Evolutionary conservation across 768 basidiomycete genomes (phyloP).

Genomic region (Suillus brevipes): DNA sequence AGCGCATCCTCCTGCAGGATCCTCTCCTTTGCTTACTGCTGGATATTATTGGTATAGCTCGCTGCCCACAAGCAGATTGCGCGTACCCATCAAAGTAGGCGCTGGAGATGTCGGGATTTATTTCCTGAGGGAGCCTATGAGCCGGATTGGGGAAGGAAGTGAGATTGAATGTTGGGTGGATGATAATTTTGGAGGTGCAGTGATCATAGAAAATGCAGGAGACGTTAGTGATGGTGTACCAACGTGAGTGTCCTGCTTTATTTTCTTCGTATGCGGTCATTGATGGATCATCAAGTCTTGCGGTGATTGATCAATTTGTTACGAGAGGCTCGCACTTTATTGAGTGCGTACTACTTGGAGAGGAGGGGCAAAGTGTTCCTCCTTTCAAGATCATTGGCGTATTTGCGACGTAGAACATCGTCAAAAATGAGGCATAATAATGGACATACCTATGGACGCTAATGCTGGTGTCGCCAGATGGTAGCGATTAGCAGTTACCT

Average conservation of each 20-base stretch:
- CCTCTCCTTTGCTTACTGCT: conserved; percentile 51
- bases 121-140: conserved; percentile 73
- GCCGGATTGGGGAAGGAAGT: conserved; percentile 59
- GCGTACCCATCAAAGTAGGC: conserved; percentile 81
- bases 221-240: conserved; percentile 62
- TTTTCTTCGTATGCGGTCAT: conserved; percentile 8
- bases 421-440: not conserved
- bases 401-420: conserved; percentile 61
- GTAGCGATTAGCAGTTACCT: not conserved
- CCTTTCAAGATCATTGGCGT: conserved; percentile 91
- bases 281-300: conserved; percentile 48
- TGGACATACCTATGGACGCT: not conserved
- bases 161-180: conserved; percentile 95
- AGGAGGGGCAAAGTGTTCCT: conserved; percentile 78
- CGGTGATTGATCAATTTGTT: conserved; percentile 85
- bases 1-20: conserved; percentile 61
- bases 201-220: conserved; percentile 74
- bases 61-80: conserved; percentile 75
- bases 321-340: conserved; percentile 89
- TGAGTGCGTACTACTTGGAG: conserved; percentile 85
- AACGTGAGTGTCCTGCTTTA: conserved; percentile 50
- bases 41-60: conserved; percentile 94
- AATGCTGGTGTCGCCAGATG: not conserved
- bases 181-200: conserved; percentile 83
- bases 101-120: conserved; percentile 94